These are phyloP conservation scores for Boletus fagicola DNA, from an alignment of 768 basidiomycete species.

Conservation along the genomic window DNA sequence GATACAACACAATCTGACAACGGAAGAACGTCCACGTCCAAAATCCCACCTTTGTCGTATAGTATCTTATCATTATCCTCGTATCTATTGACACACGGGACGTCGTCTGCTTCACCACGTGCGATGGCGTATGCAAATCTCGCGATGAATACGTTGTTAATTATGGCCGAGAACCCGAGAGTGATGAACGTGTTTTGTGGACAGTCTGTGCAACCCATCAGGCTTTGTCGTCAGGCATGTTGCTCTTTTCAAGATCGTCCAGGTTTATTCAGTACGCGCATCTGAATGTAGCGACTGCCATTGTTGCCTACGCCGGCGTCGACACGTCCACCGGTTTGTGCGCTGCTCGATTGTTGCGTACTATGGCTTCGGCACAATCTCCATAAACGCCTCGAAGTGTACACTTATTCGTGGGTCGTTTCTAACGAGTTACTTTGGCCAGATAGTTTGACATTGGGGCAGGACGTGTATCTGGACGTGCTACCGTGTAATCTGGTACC, in stretches of 20 bases:
- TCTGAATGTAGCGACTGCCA: conserved; percentile 46
- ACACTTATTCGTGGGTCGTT: conserved; percentile 51
- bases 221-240: conserved; percentile 63
- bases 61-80: conserved; percentile 59
- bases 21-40: conserved; percentile 21
- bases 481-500: conserved; percentile 54
- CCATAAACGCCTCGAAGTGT: conserved; percentile 57
- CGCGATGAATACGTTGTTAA: conserved; percentile 51
- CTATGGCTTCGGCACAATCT: conserved; percentile 72
- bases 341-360: conserved; percentile 64
- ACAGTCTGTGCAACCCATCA: conserved; percentile 41
- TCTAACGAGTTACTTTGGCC: not conserved
- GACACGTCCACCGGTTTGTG: conserved; percentile 49
- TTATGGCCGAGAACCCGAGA: conserved; percentile 47
- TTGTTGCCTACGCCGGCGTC: conserved; percentile 41
- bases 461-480: conserved; percentile 59
- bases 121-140: conserved; percentile 63
- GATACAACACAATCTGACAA: conserved; percentile 34
- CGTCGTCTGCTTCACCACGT: conserved; percentile 55
- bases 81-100: conserved; percentile 66
- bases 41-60: conserved; percentile 40
- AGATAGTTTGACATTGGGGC: conserved; percentile 1
- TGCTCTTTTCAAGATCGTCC: not conserved
- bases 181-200: conserved; percentile 47
- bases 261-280: not conserved